A percentile compares a stretch with the other conserved stretches of the same genome.
Evolutionary conservation across 176 grass and related monocot species (phyloP).

Genomic region (Calamus simplicifolius): DNA sequence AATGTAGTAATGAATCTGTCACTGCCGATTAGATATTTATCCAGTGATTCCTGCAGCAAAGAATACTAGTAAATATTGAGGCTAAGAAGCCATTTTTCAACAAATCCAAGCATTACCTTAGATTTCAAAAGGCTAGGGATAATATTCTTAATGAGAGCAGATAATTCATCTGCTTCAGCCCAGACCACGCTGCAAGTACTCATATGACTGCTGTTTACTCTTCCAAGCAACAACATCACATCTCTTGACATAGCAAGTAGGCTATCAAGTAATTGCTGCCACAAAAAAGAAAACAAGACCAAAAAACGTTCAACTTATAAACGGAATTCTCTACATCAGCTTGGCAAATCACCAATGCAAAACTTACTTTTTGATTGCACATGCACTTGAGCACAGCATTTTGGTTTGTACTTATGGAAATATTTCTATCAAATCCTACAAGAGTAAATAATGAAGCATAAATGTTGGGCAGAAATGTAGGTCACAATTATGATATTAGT

Average conservation of each 20-base stretch:
- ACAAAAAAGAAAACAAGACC: conserved; percentile 3
- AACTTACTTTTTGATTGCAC: conserved; percentile 79
- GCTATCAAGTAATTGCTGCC: conserved; percentile 60
- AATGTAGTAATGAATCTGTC: conserved; percentile 21
- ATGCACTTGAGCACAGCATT: conserved; percentile 52
- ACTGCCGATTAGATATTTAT: conserved; percentile 52
- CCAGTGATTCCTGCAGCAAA: conserved; percentile 57
- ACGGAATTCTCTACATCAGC: neutral
- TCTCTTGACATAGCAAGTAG: conserved; percentile 59
- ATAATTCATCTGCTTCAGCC: conserved; percentile 38
- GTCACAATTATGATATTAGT: too few species aligned
- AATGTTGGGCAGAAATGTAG: too few species aligned
- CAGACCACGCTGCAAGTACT: conserved; percentile 31
- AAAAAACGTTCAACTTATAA: too few species aligned
- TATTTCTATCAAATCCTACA: conserved; percentile 27
- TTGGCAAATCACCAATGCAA: neutral
- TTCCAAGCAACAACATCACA: conserved; percentile 52
- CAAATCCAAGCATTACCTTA: conserved; percentile 44
- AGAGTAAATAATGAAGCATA: neutral
- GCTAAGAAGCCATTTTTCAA: conserved; percentile 7
- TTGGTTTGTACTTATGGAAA: conserved; percentile 45
- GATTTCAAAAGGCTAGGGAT: conserved; percentile 51
- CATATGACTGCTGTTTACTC: conserved; percentile 55
- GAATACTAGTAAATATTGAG: neutral
- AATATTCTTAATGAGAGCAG: conserved; percentile 49